These are phyloP conservation scores for Letharia columbiana DNA, from an alignment of 495 filamentous ascomycete species.

Conservation along the genomic window DNA sequence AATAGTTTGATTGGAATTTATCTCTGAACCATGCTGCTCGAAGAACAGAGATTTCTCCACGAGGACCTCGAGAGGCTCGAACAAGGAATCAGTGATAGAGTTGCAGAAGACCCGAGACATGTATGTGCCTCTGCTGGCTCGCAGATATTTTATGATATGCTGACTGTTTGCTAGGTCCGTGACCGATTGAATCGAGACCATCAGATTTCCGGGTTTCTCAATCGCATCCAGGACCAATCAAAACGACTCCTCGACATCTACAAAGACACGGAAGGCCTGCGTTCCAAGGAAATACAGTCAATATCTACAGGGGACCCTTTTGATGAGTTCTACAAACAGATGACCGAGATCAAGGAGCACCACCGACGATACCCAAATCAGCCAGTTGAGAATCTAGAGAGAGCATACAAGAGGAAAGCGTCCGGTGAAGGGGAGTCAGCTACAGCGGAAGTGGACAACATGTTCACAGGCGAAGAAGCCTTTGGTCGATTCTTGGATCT, in stretches of 20 bases:
- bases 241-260: slow-evolving; percentile 74
- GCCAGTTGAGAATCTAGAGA: slow-evolving; percentile 88
- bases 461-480: slow-evolving; percentile 93
- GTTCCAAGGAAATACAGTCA: slow-evolving; percentile 69
- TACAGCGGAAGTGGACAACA: slow-evolving; percentile 64
- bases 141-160: slow-evolving; percentile 12
- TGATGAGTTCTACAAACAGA: slow-evolving; percentile 83
- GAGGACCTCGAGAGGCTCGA: slow-evolving; percentile 94
- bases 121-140: slow-evolving; percentile 41
- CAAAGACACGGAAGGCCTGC: slow-evolving; percentile 61
- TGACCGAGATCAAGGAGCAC: slow-evolving; percentile 71
- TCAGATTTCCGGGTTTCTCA: slow-evolving; percentile 77
- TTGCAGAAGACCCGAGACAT: slow-evolving; percentile 78
- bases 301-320: slow-evolving; percentile 84
- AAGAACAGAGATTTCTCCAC: slow-evolving; percentile 86
- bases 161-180: slow-evolving; percentile 54
- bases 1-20: background rate
- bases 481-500: slow-evolving; percentile 88
- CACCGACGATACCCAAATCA: slow-evolving; percentile 89
- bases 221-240: slow-evolving; percentile 79
- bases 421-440: slow-evolving; percentile 55
- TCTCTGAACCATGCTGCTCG: slow-evolving; percentile 58
- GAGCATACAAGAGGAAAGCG: slow-evolving; percentile 71
- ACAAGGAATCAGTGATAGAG: slow-evolving; percentile 83
- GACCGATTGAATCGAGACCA: slow-evolving; percentile 82